A percentile compares a stretch with the other conserved stretches of the same genome.
These are phyloP conservation scores for Scleroderma bovista DNA, from an alignment of 768 basidiomycete species.

Conservation along the genomic window DNA sequence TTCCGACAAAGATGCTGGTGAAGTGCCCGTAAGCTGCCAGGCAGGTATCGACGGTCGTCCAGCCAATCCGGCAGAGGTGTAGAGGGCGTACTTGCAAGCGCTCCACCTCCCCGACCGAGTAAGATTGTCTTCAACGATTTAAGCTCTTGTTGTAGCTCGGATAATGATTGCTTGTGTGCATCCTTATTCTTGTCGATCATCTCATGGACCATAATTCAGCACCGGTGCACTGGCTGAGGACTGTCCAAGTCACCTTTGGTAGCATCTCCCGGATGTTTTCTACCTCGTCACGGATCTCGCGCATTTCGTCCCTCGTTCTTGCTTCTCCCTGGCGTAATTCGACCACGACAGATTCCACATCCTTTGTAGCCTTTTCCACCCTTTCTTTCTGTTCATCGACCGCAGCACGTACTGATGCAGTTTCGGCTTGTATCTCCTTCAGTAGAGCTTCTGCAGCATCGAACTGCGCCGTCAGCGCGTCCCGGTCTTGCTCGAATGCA, in stretches of 20 bases:
- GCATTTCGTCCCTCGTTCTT: conserved; percentile 81
- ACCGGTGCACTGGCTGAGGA: neutral
- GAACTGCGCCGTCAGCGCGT: conserved; percentile 82
- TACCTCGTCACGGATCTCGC: conserved; percentile 87
- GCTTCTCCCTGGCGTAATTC: conserved; percentile 77
- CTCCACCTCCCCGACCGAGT: conserved; percentile 60
- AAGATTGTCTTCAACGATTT: conserved; percentile 90
- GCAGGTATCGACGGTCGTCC: conserved; percentile 77
- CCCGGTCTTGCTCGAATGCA: conserved; percentile 84
- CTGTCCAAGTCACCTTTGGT: conserved; percentile 62
- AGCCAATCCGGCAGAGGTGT: conserved; percentile 44
- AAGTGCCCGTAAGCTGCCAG: conserved; percentile 72
- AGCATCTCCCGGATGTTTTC: conserved; percentile 87
- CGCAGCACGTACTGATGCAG: conserved; percentile 61
- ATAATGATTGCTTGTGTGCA: conserved; percentile 72
- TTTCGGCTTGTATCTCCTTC: conserved; percentile 75
- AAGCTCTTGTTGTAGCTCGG: conserved; percentile 88
- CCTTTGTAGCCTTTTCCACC: conserved; percentile 65
- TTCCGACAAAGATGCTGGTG: conserved; percentile 17
- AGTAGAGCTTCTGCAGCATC: conserved; percentile 81
- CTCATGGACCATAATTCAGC: conserved; percentile 34
- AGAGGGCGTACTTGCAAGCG: conserved; percentile 41
- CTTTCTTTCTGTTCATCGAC: conserved; percentile 73
- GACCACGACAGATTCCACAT: conserved; percentile 65
- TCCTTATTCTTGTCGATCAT: conserved; percentile 95